Percentiles rank a stretch among this genome's conserved stretches.
Conservation (phyloP, 1,284 basidiomycete species). For the Mixia osmundae region DNA sequence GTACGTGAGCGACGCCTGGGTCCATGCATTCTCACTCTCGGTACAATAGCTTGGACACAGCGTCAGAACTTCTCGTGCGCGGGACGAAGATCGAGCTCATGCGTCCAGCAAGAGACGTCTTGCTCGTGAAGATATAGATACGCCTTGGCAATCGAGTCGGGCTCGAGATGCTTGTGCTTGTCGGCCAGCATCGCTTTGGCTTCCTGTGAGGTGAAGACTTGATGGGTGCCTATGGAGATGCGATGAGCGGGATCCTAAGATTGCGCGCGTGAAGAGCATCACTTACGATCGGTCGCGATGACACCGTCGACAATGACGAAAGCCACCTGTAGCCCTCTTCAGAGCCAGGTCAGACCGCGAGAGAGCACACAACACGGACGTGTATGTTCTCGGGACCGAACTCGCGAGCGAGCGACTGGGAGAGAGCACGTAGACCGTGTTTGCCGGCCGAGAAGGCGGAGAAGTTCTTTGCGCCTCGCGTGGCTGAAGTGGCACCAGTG, state of each 20-base stretch:
- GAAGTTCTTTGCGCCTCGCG: conserved; percentile 27
- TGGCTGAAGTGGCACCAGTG: conserved; percentile 46
- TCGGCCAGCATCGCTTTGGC: neutral
- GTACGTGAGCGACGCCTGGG: too few species aligned
- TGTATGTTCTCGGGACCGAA: conserved; percentile 9
- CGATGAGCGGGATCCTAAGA: conserved; percentile 1
- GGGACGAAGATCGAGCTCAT: conserved; percentile 7
- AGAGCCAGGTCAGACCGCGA: neutral
- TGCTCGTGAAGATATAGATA: conserved; percentile 3
- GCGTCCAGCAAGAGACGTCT: conserved; percentile 1
- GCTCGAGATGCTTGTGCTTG: conserved; percentile 1
- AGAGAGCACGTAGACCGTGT: conserved; percentile 7
- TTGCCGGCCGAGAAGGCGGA: neutral
- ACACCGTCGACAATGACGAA: conserved; percentile 8
- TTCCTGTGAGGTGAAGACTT: conserved; percentile 2
- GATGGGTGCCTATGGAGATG: too few species aligned
- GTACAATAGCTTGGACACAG: too few species aligned
- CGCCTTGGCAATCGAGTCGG: conserved; percentile 6
- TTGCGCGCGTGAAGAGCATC: neutral
- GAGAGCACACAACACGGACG: neutral
- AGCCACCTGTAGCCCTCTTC: neutral
- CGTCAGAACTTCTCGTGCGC: conserved; percentile 7
- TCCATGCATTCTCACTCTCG: too few species aligned
- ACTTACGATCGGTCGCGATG: neutral
- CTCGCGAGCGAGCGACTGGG: conserved; percentile 8